Percentiles rank a stretch among this genome's conserved stretches.
Conservation (phyloP, 768 basidiomycete species). For the Trametes maxima region DNA sequence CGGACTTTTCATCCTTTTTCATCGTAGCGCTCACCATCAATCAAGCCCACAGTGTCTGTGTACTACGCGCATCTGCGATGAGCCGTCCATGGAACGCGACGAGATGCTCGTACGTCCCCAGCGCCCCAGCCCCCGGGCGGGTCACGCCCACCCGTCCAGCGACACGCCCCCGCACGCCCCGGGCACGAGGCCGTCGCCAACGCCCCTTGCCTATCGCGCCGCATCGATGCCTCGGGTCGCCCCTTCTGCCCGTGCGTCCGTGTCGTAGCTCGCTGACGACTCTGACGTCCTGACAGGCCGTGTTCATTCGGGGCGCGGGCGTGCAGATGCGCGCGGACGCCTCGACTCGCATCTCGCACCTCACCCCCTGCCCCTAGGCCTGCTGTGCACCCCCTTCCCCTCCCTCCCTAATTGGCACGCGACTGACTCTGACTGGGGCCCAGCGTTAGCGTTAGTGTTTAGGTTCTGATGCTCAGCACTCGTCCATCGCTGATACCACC, state of each 20-base stretch:
- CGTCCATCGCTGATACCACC: not conserved
- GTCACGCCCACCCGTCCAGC: slow-evolving; percentile 6
- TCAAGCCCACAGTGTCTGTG: too few species aligned
- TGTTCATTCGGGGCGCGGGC: not conserved
- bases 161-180: slow-evolving; percentile 16
- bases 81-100: slow-evolving; percentile 8
- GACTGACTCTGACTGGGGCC: too few species aligned
- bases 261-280: not conserved
- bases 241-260: not conserved
- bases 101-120: slow-evolving; percentile 3
- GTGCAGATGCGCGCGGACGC: not conserved
- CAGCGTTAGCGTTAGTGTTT: too few species aligned
- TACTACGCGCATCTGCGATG: slow-evolving; percentile 15
- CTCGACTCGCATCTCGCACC: not conserved
- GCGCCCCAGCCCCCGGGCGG: not conserved
- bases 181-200: slow-evolving; percentile 23
- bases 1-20: too few species aligned
- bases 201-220: slow-evolving; percentile 13
- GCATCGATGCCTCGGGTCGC: slow-evolving; percentile 10
- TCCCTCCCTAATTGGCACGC: too few species aligned
- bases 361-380: not conserved
- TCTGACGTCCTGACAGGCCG: not conserved
- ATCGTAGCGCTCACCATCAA: too few species aligned
- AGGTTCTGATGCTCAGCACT: not conserved
- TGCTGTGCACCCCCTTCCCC: too few species aligned